A percentile compares a stretch with the other conserved stretches of the same genome.
phyloP scores from a whole-genome alignment of 2,329 filamentous ascomycete species.

The Blumeria hordei region DNA sequence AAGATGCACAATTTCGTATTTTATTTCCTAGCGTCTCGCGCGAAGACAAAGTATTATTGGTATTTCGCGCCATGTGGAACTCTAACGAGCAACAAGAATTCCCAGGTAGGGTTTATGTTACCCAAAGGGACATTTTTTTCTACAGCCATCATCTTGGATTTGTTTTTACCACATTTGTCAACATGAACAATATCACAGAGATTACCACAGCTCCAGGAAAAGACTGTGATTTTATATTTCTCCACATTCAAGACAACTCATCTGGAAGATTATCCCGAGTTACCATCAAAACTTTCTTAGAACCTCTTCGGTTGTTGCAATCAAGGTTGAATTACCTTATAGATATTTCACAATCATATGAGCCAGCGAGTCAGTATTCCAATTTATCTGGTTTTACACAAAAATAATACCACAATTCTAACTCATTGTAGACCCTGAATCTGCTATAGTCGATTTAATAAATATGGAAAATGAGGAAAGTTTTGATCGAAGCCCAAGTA shows the following conservation, averaged over 20 bases:
- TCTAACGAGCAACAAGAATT: conserved; percentile 55
- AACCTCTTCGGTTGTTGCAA: conserved; percentile 63
- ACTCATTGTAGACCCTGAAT: conserved; percentile 25
- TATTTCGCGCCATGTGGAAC: conserved; percentile 77
- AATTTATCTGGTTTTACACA: neutral
- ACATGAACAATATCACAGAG: conserved; percentile 53
- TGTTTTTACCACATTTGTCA: conserved; percentile 58
- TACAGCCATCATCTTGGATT: conserved; percentile 89
- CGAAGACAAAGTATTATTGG: conserved; percentile 65
- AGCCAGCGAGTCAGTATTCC: conserved; percentile 26
- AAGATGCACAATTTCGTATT: conserved; percentile 81
- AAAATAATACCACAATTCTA: neutral
- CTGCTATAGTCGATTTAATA: conserved; percentile 46
- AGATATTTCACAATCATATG: conserved; percentile 50
- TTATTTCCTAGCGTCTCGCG: conserved; percentile 61
- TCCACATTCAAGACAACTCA: conserved; percentile 32
- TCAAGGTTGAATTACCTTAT: conserved; percentile 67
- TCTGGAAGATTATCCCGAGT: conserved; percentile 23
- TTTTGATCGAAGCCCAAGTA: conserved; percentile 38
- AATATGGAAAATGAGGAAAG: conserved; percentile 42
- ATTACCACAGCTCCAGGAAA: conserved; percentile 74
- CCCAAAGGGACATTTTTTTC: conserved; percentile 72
- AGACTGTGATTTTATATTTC: conserved; percentile 78
- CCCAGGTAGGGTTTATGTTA: conserved; percentile 69
- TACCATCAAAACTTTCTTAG: conserved; percentile 80